Evolutionary conservation across 2,329 filamentous ascomycete species (phyloP), one percentile per base, ranked within the genome.

Genomic region (Colletotrichum liaoningense): DNA sequence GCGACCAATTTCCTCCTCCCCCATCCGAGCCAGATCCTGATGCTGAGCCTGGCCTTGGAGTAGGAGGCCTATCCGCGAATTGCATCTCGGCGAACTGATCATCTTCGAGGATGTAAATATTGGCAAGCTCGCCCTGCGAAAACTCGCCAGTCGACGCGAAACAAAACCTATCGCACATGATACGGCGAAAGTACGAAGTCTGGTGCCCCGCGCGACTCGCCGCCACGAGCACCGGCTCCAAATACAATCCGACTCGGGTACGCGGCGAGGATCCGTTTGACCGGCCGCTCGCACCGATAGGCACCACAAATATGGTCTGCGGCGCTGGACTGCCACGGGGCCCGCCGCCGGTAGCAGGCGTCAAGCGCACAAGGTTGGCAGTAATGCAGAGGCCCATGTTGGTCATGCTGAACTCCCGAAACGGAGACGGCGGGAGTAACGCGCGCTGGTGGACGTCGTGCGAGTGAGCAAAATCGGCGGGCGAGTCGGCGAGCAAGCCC

Each of bases 321-420:
- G 35, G 64, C 7, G 56, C 42, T 35, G 63, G 63, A 49, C 63
- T 67, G 3, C 56, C 33, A 2, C 42, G 70, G 22, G 58, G 38
- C 14, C 67, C 56, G 5, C 38, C 58, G 14, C 16, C 8, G 19
- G 8, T 22, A 22, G 19, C 2, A 22, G 42, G 30, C 54, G 60
- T n/a, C 42, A 66, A 35, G 5, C 67, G 33, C 5, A 65, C 30
- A 4, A 73, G 22, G 16, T 60, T 60, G 5, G 67, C 70, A 11
- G 49, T 26, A 16, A 73, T 73, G 67, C 67, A 73, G 26, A 73
- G 56, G 4, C 70, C 70, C 66, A 73, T 69, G 46, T 73, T 73
- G 6, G 70, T 73, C 70, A 73, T 73, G 55, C 67, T 70, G 28
- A 69, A 73, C 26, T 71, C 54, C 9, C 70, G 70, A 16, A 73